phyloP scores from a whole-genome alignment of 2,329 filamentous ascomycete genomes.

The Aspergillus alliaceus region DNA sequence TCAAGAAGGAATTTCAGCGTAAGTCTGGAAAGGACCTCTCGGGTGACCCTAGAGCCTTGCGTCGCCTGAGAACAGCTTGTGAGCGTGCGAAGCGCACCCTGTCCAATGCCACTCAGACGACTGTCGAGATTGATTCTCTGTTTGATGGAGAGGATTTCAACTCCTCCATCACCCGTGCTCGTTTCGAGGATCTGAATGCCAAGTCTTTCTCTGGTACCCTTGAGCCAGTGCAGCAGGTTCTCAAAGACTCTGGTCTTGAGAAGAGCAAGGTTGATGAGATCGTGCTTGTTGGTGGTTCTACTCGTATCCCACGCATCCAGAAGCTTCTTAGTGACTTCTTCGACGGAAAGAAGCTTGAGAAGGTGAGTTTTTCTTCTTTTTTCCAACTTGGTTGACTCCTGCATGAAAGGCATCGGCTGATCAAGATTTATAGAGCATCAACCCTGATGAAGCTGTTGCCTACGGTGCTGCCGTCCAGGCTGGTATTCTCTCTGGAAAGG shows the following conservation, averaged over 20 bases:
- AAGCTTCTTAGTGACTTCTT: conserved; percentile 99
- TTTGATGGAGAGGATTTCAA: conserved; percentile 98
- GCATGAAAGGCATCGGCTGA: neutral
- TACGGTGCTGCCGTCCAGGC: conserved; percentile 99
- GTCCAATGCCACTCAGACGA: conserved; percentile 95
- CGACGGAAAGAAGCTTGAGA: conserved; percentile 99
- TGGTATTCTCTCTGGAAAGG: conserved; percentile 97
- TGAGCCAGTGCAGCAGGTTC: conserved; percentile 92
- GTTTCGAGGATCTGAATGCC: conserved; percentile 98
- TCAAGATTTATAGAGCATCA: conserved; percentile 68
- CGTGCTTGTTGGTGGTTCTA: conserved; percentile 97
- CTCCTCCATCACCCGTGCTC: conserved; percentile 93
- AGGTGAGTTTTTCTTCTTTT: conserved; percentile 46
- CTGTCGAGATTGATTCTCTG: conserved; percentile 97
- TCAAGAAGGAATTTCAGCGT: conserved; percentile 88
- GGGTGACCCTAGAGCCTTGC: conserved; percentile 85
- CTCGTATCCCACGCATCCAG: conserved; percentile 98
- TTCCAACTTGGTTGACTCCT: no score
- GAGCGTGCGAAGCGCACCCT: conserved; percentile 99
- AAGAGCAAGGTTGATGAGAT: conserved; percentile 97
- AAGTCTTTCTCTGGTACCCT: conserved; percentile 93
- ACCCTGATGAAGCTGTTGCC: conserved; percentile 98
- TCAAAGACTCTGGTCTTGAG: conserved; percentile 85
- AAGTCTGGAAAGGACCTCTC: conserved; percentile 81
- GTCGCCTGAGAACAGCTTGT: conserved; percentile 94